Conservation (phyloP, 345 rosid genomes). For the Murraya paniculata region DNA sequence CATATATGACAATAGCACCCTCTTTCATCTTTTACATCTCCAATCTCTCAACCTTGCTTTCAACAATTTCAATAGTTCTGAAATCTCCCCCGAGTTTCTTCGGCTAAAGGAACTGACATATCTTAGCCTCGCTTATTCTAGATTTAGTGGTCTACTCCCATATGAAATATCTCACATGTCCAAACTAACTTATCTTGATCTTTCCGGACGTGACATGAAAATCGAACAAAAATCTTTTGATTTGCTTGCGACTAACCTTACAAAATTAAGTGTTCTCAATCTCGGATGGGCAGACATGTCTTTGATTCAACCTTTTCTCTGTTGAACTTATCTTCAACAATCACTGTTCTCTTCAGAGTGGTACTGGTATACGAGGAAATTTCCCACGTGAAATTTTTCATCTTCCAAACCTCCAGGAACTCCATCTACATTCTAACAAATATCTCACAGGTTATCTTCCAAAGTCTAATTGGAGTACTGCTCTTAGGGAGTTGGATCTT, state of each 20-base stretch:
- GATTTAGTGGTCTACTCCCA: neutral
- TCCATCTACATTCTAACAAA: fast-evolving
- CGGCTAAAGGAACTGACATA: slow-evolving; percentile 4
- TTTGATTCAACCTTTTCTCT: neutral
- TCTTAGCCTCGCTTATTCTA: neutral
- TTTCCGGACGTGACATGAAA: neutral
- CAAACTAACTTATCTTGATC: neutral
- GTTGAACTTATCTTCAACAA: slow-evolving; percentile 12
- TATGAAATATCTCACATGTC: neutral
- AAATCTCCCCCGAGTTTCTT: slow-evolving; percentile 8
- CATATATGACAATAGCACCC: neutral
- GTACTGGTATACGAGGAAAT: neutral
- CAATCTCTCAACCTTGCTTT: slow-evolving; percentile 24
- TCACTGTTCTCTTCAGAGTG: neutral
- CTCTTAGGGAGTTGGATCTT: neutral
- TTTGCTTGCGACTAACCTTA: slow-evolving; percentile 6
- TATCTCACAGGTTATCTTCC: neutral
- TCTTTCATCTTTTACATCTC: neutral
- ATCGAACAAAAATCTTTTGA: neutral
- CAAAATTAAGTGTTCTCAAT: slow-evolving; percentile 2
- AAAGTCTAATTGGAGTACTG: neutral
- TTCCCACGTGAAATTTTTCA: slow-evolving; percentile 15
- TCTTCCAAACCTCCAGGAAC: neutral
- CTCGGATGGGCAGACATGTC: neutral
- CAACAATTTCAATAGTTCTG: slow-evolving; percentile 9